phyloP scores from a whole-genome alignment of 768 basidiomycete species.

The Lactifluus pinguis region DNA sequence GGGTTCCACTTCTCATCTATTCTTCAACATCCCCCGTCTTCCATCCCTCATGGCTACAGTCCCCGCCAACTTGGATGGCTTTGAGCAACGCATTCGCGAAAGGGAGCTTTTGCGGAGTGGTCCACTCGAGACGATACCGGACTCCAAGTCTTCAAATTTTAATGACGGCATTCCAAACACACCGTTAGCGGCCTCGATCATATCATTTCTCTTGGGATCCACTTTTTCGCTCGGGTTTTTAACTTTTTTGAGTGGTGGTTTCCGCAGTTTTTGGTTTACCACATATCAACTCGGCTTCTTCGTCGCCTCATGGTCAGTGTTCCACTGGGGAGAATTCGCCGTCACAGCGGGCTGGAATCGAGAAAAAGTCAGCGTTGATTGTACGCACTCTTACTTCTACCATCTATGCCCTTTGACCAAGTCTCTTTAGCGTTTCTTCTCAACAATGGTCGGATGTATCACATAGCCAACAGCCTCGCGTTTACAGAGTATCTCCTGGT shows the following conservation, averaged over 20 bases:
- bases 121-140: slow-evolving; percentile 50
- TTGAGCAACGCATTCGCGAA: slow-evolving; percentile 39
- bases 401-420: not conserved
- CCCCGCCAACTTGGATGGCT: slow-evolving; percentile 19
- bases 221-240: slow-evolving; percentile 51
- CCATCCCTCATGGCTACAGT: not conserved
- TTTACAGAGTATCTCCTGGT: slow-evolving; percentile 72
- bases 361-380: slow-evolving; percentile 86
- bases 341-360: slow-evolving; percentile 95
- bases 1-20: not conserved
- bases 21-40: not conserved
- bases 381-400: slow-evolving; percentile 40
- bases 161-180: slow-evolving; percentile 80
- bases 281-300: slow-evolving; percentile 80
- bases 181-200: slow-evolving; percentile 62
- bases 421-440: slow-evolving; percentile 70
- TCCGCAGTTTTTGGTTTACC: slow-evolving; percentile 45
- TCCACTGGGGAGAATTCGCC: slow-evolving; percentile 92
- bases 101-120: slow-evolving; percentile 27
- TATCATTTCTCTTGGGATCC: slow-evolving; percentile 82
- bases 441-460: slow-evolving; percentile 82
- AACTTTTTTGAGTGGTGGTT: slow-evolving; percentile 41
- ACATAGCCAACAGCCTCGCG: slow-evolving; percentile 72
- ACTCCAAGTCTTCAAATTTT: slow-evolving; percentile 26
- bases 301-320: slow-evolving; percentile 70